Percentiles rank a stretch among this genome's conserved stretches.
Conservation (phyloP, 2,329 filamentous ascomycete genomes). For the Calonectria henricotiae region DNA sequence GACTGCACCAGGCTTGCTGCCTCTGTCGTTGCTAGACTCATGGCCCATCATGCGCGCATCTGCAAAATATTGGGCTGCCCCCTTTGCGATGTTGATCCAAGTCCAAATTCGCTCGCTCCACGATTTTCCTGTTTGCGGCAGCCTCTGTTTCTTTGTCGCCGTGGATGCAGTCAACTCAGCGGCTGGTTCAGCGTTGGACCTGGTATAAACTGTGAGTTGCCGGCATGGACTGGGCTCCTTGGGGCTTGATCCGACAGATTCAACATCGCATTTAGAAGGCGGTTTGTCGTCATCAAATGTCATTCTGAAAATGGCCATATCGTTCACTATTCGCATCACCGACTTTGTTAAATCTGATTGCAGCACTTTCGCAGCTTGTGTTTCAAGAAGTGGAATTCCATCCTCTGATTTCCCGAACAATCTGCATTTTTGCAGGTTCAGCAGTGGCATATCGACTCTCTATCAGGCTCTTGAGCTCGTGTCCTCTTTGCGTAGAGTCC, state of each 20-base stretch:
- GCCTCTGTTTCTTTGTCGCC: background rate
- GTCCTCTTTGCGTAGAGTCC: background rate
- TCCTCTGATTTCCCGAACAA: background rate
- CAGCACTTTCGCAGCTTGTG: conserved; percentile 5
- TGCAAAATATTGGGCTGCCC: background rate
- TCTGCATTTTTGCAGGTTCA: background rate
- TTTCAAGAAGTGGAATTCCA: background rate
- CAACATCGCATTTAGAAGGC: too few species aligned
- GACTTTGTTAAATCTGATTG: background rate
- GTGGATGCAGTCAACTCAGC: background rate
- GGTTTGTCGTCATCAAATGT: background rate
- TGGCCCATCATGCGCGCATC: conserved; percentile 11
- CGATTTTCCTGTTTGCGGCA: background rate
- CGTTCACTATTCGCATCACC: background rate
- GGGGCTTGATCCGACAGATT: background rate
- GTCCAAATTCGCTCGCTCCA: background rate
- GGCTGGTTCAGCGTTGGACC: background rate
- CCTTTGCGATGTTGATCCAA: conserved; percentile 7
- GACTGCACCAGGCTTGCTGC: background rate
- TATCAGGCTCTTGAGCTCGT: background rate
- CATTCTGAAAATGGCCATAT: background rate
- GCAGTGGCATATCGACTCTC: background rate
- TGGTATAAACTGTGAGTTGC: background rate
- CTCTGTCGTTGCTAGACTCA: background rate
- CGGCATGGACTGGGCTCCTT: background rate